Conservation (phyloP, 208 protist species). For the Crithidia expoeki region DNA sequence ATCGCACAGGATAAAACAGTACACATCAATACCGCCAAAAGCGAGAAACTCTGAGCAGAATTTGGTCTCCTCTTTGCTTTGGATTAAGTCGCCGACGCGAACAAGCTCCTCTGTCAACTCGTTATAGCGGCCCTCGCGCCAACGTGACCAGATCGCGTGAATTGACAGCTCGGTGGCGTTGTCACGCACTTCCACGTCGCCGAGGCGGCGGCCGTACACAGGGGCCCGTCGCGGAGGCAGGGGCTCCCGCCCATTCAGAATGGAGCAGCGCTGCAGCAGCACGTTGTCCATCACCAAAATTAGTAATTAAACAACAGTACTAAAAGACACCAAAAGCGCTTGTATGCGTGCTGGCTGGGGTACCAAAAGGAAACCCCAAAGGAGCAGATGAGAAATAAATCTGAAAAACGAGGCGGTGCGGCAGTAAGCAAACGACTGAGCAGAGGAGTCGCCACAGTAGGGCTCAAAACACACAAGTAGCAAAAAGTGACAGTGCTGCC, state of each 20-base stretch:
- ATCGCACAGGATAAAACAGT: constrained; percentile 69
- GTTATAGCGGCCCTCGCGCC: constrained; percentile 30
- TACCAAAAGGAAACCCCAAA: too few relatives aligned
- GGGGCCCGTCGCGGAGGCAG: constrained; percentile 31
- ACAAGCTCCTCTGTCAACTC: constrained; percentile 27
- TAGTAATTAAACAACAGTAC: not conserved
- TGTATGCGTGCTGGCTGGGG: too few relatives aligned
- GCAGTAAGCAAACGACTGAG: too few relatives aligned
- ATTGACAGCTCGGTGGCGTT: constrained; percentile 9
- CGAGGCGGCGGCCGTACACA: constrained; percentile 10
- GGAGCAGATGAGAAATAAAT: too few relatives aligned
- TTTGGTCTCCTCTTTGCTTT: constrained; percentile 49
- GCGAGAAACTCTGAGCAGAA: constrained; percentile 61
- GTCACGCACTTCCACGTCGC: constrained; percentile 4
- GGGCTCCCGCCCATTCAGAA: constrained; percentile 26
- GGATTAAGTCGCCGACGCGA: constrained; percentile 40
- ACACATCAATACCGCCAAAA: constrained; percentile 69
- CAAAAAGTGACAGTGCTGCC: too few relatives aligned
- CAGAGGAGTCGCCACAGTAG: too few relatives aligned
- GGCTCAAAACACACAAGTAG: too few relatives aligned
- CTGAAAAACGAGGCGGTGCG: too few relatives aligned
- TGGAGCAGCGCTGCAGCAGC: constrained; percentile 16
- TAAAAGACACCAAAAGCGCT: not conserved
- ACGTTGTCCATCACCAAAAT: constrained; percentile 12
- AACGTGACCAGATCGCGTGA: constrained; percentile 26